Base-by-base conservation (phyloP, 1,139 yeast species). In the Arxiozyma bovina region DNA sequence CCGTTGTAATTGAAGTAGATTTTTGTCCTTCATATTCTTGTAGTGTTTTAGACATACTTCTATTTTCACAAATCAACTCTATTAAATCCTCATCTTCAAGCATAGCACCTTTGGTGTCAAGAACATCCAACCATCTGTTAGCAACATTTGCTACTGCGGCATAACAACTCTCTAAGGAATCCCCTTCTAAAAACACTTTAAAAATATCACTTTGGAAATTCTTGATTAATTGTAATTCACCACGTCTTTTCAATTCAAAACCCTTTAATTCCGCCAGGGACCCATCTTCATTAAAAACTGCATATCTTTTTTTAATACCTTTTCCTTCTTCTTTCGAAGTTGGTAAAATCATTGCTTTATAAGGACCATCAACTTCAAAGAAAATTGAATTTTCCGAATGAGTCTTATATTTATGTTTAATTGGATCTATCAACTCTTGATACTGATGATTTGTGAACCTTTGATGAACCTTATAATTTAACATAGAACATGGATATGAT, bases 311-410 rank as follows among this genome's bases (percentile, higher is more conserved):
- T 69, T 94, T 94, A 67, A 94, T 77, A 62, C 96, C 97, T 70
- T 91, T 91, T 51, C 96, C 98, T 74, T 93, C 99, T 69, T 94
- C 99, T 62, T 89, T 89, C 0, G 99, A 93, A 0, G 99, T 90
- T 11, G 99, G 99, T 55, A 94, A 77, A 57, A 94, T 81, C 99
- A 94, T 94, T 0, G 99, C 99, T 64, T 83, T 87, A 70, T 94
- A 94, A 0, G 99, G 99, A 15, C 99, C 99, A 74, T 94, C 99
- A 27, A 94, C 96, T 70, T 94, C 99, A 64, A 94, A 94, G 71
- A 93, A 93, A 69, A 94, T 94, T 22, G 97, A 87, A 69, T 94
- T 94, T 65, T 94, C 99, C 22, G 94, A 83, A 55, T 79, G 80
- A 0, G 91, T 86, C 53, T 83, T 81, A 70, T 91, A 93, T 60